These are phyloP conservation scores for Zhuliangozyma blackwelliae DNA, from an alignment of 1,139 yeast genomes.

Conservation along the genomic window DNA sequence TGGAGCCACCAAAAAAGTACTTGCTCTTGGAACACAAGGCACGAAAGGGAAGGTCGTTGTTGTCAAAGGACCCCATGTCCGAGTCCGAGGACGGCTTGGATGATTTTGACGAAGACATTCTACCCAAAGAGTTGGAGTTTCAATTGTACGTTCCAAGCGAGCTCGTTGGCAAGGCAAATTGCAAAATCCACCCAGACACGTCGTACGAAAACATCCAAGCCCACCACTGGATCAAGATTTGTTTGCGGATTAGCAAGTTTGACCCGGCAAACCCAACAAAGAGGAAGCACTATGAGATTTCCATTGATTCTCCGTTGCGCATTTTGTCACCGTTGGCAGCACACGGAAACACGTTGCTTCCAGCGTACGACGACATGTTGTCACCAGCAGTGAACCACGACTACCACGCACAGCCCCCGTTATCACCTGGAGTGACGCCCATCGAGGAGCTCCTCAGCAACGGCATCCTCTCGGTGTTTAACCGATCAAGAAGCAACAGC, in stretches of 20 bases:
- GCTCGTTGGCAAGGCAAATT: conserved; percentile 43
- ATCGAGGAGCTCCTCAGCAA: conserved; percentile 28
- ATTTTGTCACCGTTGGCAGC: conserved; percentile 62
- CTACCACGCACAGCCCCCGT: conserved; percentile 29
- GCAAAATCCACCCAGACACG: conserved; percentile 73
- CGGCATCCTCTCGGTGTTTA: conserved; percentile 4
- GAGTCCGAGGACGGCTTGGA: conserved; percentile 13
- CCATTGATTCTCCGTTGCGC: conserved; percentile 88
- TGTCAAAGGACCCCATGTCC: conserved; percentile 14
- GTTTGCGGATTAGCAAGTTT: conserved; percentile 66
- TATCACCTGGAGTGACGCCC: conserved; percentile 55
- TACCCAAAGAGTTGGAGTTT: conserved; percentile 70
- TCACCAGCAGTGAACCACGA: conserved; percentile 8
- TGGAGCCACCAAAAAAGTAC: conserved; percentile 83
- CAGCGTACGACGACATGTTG: conserved; percentile 43
- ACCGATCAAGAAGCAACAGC: too few species aligned
- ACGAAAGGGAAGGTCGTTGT: conserved; percentile 41
- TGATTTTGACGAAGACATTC: conserved; percentile 35
- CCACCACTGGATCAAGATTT: conserved; percentile 91
- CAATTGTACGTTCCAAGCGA: conserved; percentile 74
- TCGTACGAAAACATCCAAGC: conserved; percentile 72
- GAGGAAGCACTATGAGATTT: conserved; percentile 85
- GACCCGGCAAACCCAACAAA: conserved; percentile 54
- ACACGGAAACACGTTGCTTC: conserved; percentile 68
- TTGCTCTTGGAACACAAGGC: conserved; percentile 79